Percentiles rank a stretch among this genome's conserved stretches.
These are phyloP conservation scores for Penicillium sp. DNA, from an alignment of 2,329 filamentous ascomycete genomes.

Conservation along the genomic window DNA sequence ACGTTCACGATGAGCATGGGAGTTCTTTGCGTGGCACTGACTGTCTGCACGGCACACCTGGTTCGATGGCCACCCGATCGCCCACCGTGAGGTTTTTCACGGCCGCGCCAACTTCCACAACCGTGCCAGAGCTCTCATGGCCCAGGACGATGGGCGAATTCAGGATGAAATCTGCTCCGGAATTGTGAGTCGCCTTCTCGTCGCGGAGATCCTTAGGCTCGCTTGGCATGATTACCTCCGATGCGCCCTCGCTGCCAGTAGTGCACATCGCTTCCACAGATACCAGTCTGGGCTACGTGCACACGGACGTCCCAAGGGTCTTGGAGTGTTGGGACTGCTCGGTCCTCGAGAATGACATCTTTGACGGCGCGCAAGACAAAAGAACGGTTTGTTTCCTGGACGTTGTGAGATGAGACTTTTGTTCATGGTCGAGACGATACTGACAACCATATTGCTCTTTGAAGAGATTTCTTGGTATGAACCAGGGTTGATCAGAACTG, in stretches of 20 bases:
- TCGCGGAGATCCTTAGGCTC: no score
- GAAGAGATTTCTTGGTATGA: no score
- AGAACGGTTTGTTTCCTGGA: constrained; percentile 33
- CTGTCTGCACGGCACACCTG: constrained; percentile 39
- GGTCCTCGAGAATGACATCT: constrained; percentile 47
- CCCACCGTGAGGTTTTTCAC: constrained; percentile 25
- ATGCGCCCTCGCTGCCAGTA: constrained; percentile 47
- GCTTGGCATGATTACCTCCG: constrained; percentile 29
- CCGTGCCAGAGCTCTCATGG: constrained; percentile 26
- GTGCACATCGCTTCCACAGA: constrained; percentile 46
- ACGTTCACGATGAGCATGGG: background rate
- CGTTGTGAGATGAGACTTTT: no score
- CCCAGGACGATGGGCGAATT: constrained; percentile 41
- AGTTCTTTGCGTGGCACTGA: constrained; percentile 8
- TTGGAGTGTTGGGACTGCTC: constrained; percentile 40
- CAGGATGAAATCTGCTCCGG: constrained; percentile 41
- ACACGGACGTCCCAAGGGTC: constrained; percentile 45
- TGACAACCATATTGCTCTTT: no score
- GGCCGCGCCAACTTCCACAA: constrained; percentile 21
- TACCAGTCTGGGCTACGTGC: constrained; percentile 48
- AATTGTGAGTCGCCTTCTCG: no score
- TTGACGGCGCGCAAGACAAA: constrained; percentile 50
- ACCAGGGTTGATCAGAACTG: no score
- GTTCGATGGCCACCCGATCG: constrained; percentile 27
- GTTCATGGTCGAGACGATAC: no score